Evolutionary conservation across 2,329 filamentous ascomycete species (phyloP).

Genomic region (Cercospora berteroae): DNA sequence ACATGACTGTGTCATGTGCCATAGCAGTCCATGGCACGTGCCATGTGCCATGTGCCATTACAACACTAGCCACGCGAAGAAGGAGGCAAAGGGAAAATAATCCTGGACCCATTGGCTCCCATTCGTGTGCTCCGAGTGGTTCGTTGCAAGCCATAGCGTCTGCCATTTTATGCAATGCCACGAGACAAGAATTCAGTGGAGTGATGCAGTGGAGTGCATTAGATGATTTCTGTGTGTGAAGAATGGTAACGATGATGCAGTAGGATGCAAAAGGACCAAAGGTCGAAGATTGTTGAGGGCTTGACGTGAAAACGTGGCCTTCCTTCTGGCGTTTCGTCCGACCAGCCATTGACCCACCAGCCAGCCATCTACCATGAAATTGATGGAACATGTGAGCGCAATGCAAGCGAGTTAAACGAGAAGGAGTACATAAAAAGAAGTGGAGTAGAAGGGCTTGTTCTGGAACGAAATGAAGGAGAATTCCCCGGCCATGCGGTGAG

Average conservation of each 20-base stretch:
- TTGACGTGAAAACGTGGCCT: background rate
- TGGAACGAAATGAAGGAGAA: background rate
- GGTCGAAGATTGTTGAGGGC: background rate
- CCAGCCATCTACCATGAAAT: background rate
- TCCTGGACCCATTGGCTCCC: background rate
- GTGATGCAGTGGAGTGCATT: background rate
- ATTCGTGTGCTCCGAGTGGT: background rate
- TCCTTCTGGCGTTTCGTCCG: background rate
- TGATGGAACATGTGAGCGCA: too few relatives aligned
- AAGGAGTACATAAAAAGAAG: background rate
- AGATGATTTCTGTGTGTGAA: background rate
- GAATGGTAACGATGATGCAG: background rate
- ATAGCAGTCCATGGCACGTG: too few relatives aligned
- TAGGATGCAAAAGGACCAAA: background rate
- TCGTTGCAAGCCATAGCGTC: background rate
- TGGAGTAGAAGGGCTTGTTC: background rate
- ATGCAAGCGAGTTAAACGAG: background rate
- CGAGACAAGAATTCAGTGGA: background rate
- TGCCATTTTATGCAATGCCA: background rate
- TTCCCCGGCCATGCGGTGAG: background rate
- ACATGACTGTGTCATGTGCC: too few relatives aligned
- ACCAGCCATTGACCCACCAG: background rate
- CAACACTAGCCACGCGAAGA: too few relatives aligned
- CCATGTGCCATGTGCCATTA: too few relatives aligned
- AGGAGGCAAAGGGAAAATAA: background rate